These are phyloP conservation scores for Bauhinia variegata DNA, from an alignment of 306 rosid genomes.

Conservation along the genomic window DNA sequence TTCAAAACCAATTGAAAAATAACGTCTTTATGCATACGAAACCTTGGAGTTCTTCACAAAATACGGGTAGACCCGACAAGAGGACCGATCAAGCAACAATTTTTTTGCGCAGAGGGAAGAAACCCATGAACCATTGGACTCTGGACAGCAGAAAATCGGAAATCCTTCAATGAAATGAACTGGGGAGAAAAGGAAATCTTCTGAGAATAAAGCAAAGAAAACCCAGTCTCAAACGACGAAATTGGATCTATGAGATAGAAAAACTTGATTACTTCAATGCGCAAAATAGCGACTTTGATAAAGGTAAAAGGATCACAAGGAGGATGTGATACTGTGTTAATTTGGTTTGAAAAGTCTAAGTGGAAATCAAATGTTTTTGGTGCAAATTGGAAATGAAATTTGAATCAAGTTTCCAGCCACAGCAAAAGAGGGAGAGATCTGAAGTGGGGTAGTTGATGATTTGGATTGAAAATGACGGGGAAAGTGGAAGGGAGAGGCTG, in stretches of 20 bases:
- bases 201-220: not conserved
- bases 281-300: not conserved
- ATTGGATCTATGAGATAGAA: not conserved
- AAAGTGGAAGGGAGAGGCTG: not conserved
- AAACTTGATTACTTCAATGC: not conserved
- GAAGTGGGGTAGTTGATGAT: constrained; percentile 30
- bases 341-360: not conserved
- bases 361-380: not conserved
- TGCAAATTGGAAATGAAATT: not conserved
- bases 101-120: too few species aligned
- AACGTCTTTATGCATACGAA: too few species aligned
- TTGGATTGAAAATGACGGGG: constrained; percentile 9
- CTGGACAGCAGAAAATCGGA: not conserved
- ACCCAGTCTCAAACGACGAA: not conserved
- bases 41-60: too few species aligned
- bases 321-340: not conserved
- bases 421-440: not conserved
- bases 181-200: not conserved
- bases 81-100: too few species aligned
- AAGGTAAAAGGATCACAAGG: not conserved
- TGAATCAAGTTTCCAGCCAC: not conserved
- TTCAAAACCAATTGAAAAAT: too few species aligned
- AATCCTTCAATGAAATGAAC: not conserved
- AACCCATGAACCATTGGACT: too few species aligned
- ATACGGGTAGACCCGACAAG: too few species aligned